Base-by-base conservation (phyloP, 805 yeast species). In the Vanderwaltozyma polyspora region DNA sequence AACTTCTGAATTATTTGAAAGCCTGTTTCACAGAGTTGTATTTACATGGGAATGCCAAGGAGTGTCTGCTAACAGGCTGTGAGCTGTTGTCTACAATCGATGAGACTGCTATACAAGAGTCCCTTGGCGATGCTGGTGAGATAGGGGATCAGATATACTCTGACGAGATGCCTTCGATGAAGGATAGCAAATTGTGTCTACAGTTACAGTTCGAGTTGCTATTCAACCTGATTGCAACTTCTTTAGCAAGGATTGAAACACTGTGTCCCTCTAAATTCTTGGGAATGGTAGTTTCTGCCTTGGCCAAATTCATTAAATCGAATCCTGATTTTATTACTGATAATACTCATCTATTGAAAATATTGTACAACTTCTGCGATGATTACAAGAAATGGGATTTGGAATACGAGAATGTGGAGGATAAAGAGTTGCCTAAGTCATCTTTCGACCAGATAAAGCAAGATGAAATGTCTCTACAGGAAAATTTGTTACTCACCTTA, bases 181-280 rank as follows among this genome's bases (percentile, higher is more conserved):
- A 23, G 37, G 23, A 18, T 31, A 32, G 3, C 10, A 41, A 44
- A 23, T 39, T 38, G 5, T 27, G 24, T 3, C 23, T 28, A 7
- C 6, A 27, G 13, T 12, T 28, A 14, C 29, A 26, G 21, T 32
- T 32, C n/a, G 9, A 14, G 29, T 57, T 81, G 34, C 64, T 62
- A n/a, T 62, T 72, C 28, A 70, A 76, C 25, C 11, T 33, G 11
- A 12, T 14, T 2, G 18, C 18, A 1, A 23, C 10, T 16, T n/a
- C 31, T 4, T 51, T 80, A 46, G 68, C 67, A 40, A 62, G 76
- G 35, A 76, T 83, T 40, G 60, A 66, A 25, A 80, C 94, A 0
- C 51, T 72, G 10, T 77, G 77, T 49, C 95, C 96, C 6, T 79
- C 94, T 0, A 72, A 80, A 40, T 86, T 83, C 49, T 60, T 87